Evolutionary conservation across 352 stramenopile species (phyloP).

Genomic region (Phytophthora europaea): DNA sequence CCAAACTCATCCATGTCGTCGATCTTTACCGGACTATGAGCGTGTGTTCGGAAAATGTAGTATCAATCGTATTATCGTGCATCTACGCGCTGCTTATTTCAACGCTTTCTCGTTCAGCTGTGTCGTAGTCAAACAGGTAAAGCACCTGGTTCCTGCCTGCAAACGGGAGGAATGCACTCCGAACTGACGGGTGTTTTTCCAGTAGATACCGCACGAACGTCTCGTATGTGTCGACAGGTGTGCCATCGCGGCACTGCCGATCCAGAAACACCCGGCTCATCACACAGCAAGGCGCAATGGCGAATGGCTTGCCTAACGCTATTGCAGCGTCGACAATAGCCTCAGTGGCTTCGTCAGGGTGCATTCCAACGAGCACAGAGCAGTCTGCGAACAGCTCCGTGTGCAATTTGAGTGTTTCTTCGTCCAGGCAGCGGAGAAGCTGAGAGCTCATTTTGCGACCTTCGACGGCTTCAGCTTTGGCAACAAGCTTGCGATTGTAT

Average conservation of each 20-base stretch:
- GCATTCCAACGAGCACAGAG: slow-evolving; percentile 94
- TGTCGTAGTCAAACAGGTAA: slow-evolving; percentile 74
- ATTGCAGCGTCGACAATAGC: slow-evolving; percentile 95
- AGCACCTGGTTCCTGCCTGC: slow-evolving; percentile 88
- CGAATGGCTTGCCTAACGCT: slow-evolving; percentile 91
- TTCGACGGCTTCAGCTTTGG: slow-evolving; percentile 37
- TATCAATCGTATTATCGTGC: neutral
- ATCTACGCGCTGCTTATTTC: slow-evolving; percentile 9
- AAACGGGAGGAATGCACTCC: slow-evolving; percentile 77
- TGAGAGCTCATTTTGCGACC: slow-evolving; percentile 62
- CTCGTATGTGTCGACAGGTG: slow-evolving; percentile 81
- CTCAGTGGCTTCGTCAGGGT: slow-evolving; percentile 97
- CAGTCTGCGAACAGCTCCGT: slow-evolving; percentile 76
- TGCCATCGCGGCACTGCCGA: slow-evolving; percentile 65
- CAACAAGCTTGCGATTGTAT: slow-evolving; percentile 74
- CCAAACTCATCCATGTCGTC: too few relatives aligned
- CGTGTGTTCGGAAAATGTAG: neutral
- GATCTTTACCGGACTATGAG: too few relatives aligned
- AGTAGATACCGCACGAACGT: slow-evolving; percentile 85
- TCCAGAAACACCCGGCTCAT: slow-evolving; percentile 95
- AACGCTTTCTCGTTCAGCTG: neutral
- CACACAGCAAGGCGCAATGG: slow-evolving; percentile 97
- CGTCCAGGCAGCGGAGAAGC: slow-evolving; percentile 67
- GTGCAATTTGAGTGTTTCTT: slow-evolving; percentile 60
- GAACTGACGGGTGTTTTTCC: slow-evolving; percentile 80